Evolutionary conservation across 2,329 filamentous ascomycete species (phyloP).

Genomic region (Paraphoma sp.): DNA sequence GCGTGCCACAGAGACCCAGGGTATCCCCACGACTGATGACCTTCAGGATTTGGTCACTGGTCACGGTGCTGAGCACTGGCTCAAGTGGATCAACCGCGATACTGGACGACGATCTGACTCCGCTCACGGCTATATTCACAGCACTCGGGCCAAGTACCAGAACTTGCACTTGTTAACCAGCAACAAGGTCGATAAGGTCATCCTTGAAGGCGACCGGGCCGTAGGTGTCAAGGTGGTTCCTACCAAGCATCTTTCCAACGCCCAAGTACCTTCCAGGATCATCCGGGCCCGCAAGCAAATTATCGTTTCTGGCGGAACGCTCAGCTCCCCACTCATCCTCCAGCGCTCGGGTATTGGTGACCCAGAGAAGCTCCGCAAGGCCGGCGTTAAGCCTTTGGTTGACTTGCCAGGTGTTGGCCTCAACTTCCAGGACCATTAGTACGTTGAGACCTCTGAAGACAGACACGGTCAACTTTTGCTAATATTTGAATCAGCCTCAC

Average conservation of each 20-base stretch:
- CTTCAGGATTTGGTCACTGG: constrained; percentile 73
- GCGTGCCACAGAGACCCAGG: constrained; percentile 73
- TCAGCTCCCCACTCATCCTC: constrained; percentile 76
- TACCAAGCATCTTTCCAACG: constrained; percentile 71
- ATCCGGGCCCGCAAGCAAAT: constrained; percentile 77
- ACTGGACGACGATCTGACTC: constrained; percentile 77
- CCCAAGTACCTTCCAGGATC: constrained; percentile 59
- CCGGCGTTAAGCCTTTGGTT: constrained; percentile 72
- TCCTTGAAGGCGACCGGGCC: constrained; percentile 74
- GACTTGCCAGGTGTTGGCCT: constrained; percentile 76
- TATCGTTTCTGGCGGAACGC: constrained; percentile 73
- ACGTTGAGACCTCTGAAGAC: background rate
- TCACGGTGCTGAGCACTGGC: constrained; percentile 78
- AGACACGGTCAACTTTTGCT: no score
- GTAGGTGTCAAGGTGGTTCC: constrained; percentile 74
- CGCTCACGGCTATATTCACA: constrained; percentile 79
- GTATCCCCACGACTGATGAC: constrained; percentile 77
- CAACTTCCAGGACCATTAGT: constrained; percentile 79
- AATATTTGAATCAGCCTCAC: constrained; percentile 54
- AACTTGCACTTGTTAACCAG: constrained; percentile 77
- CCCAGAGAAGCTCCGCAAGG: constrained; percentile 72
- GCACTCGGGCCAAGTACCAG: constrained; percentile 71
- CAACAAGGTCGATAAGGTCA: constrained; percentile 78
- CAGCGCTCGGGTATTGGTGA: constrained; percentile 78
- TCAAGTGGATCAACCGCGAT: constrained; percentile 81